These are phyloP conservation scores for Neurospora sp. DNA, from an alignment of 2,329 filamentous ascomycete species.

Conservation along the genomic window DNA sequence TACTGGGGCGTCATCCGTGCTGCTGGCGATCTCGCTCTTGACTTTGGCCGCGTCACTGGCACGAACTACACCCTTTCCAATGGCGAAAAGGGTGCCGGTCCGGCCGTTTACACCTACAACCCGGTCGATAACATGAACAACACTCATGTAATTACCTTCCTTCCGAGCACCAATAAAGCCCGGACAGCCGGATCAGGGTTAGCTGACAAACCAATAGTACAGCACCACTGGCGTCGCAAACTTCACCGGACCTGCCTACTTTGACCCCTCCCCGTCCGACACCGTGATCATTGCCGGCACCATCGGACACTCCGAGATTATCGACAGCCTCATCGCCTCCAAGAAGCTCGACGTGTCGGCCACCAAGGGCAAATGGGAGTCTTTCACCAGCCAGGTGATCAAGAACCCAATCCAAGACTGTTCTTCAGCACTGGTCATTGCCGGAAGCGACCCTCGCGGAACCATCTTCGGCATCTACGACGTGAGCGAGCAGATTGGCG, in stretches of 20 bases:
- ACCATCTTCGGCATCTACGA: constrained; percentile 65
- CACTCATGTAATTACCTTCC: constrained; percentile 29
- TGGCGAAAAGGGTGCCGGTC: constrained; percentile 26
- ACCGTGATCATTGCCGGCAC: constrained; percentile 60
- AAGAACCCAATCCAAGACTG: constrained; percentile 46
- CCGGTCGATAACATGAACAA: constrained; percentile 38
- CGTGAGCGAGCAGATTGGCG: constrained; percentile 63
- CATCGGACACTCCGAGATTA: constrained; percentile 52
- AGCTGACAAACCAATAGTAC: constrained; percentile 25
- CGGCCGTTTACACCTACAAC: constrained; percentile 31
- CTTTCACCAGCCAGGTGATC: constrained; percentile 52
- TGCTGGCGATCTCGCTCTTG: constrained; percentile 55
- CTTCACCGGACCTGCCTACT: constrained; percentile 36
- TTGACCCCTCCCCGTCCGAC: constrained; percentile 30
- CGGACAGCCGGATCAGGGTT: not conserved
- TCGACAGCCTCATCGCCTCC: constrained; percentile 46
- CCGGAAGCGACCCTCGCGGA: constrained; percentile 54
- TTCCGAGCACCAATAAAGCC: not conserved
- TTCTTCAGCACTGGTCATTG: constrained; percentile 53
- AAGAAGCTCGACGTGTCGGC: constrained; percentile 47
- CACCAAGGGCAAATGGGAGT: constrained; percentile 59
- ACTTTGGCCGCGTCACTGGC: constrained; percentile 64
- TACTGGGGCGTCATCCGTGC: constrained; percentile 61
- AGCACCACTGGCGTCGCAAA: constrained; percentile 29
- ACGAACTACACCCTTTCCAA: constrained; percentile 52